Evolutionary conservation across 2,329 filamentous ascomycete species (phyloP).

Genomic region (Monosporascus sp.): DNA sequence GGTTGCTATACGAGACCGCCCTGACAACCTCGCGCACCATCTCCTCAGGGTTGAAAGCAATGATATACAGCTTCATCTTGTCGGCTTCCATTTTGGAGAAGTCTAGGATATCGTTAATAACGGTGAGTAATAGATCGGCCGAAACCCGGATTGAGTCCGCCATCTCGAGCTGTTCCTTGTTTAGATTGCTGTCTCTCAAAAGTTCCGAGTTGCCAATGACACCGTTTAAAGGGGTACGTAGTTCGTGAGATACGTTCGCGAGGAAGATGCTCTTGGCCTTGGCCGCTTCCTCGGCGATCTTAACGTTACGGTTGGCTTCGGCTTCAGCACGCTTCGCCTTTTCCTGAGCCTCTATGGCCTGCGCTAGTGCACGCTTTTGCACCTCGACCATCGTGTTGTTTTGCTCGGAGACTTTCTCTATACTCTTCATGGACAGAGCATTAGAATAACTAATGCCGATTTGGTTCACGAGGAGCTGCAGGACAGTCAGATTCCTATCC

Average conservation of each 20-base stretch:
- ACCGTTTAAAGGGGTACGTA: conserved; percentile 78
- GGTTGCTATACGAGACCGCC: conserved; percentile 61
- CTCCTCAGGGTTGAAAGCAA: conserved; percentile 61
- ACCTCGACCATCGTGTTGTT: conserved; percentile 74
- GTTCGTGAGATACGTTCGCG: conserved; percentile 74
- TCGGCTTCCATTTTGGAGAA: conserved; percentile 92
- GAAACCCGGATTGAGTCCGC: conserved; percentile 83
- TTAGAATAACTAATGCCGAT: conserved; percentile 70
- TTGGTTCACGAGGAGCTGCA: conserved; percentile 71
- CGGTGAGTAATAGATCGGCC: conserved; percentile 79
- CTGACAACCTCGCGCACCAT: conserved; percentile 63
- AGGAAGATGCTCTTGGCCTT: conserved; percentile 80
- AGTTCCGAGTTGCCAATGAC: conserved; percentile 87
- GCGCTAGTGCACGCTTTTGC: conserved; percentile 67
- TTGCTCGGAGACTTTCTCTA: conserved; percentile 72
- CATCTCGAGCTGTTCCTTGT: conserved; percentile 75
- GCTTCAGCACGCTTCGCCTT: conserved; percentile 74
- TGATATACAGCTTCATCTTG: conserved; percentile 74
- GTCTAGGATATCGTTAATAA: conserved; percentile 95
- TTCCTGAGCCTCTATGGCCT: conserved; percentile 66
- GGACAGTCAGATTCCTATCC: conserved; percentile 62
- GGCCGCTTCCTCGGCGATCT: conserved; percentile 76
- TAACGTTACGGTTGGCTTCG: conserved; percentile 72
- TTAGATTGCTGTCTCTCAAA: conserved; percentile 68
- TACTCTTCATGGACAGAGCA: conserved; percentile 60